These are phyloP conservation scores for Paulownia fortunei DNA, from an alignment of 257 asterid species.

Conservation along the genomic window DNA sequence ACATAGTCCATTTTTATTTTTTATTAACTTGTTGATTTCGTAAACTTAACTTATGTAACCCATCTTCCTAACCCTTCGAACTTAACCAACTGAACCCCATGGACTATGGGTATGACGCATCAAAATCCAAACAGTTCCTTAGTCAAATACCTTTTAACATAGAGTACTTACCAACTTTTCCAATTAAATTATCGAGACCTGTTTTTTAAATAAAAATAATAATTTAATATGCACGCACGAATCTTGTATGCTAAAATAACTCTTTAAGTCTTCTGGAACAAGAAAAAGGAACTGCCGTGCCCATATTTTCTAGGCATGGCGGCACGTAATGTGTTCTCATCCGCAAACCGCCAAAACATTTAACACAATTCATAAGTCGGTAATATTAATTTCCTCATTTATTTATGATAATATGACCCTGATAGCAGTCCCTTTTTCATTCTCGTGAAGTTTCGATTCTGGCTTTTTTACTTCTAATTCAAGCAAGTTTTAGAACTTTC, in stretches of 20 bases:
- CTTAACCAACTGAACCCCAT: no score
- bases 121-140: no score
- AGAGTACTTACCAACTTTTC: no score
- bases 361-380: background rate
- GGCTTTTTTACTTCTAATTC: background rate
- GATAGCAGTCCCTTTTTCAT: no score
- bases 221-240: background rate
- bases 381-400: background rate
- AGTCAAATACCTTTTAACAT: no score
- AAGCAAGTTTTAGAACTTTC: background rate
- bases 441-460: background rate
- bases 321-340: background rate
- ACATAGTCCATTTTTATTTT: no score
- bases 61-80: no score
- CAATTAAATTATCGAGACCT: no score
- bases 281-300: background rate
- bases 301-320: background rate
- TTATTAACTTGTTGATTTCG: no score
- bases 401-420: no score
- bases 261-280: background rate
- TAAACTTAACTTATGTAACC: no score
- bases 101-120: no score
- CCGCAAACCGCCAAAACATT: slow-evolving; percentile 5
- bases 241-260: background rate
- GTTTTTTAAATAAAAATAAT: background rate